Conservation (phyloP, 805 yeast species). For the Pichia rugopelliculosa region DNA sequence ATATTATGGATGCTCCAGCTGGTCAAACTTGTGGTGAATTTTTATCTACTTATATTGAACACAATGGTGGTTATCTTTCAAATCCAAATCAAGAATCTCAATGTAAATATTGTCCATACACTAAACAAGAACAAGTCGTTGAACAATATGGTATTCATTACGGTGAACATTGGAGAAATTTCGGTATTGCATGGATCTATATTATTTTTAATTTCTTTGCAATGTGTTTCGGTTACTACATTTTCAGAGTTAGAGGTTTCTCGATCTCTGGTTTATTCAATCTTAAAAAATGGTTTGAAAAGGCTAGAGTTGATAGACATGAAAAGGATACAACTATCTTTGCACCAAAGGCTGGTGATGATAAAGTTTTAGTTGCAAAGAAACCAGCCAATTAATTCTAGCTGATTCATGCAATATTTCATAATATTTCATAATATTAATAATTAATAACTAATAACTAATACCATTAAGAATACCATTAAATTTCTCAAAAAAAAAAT, state of each 20-base stretch:
- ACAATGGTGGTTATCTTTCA: constrained; percentile 47
- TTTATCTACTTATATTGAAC: constrained; percentile 34
- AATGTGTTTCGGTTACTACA: constrained; percentile 32
- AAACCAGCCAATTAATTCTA: constrained; percentile 5
- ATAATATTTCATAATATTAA: not conserved
- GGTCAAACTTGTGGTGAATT: constrained; percentile 60
- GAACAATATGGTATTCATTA: constrained; percentile 36
- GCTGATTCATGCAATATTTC: not conserved
- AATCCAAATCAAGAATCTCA: constrained; percentile 40
- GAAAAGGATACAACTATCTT: constrained; percentile 40
- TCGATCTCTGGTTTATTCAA: constrained; percentile 27
- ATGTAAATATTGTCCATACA: constrained; percentile 44
- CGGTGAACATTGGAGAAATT: constrained; percentile 53
- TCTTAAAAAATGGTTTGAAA: constrained; percentile 34
- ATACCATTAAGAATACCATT: not conserved
- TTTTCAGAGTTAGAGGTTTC: constrained; percentile 32
- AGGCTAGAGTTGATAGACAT: constrained; percentile 39
- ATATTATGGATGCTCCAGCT: constrained; percentile 46
- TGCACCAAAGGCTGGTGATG: constrained; percentile 34
- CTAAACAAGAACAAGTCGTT: constrained; percentile 40
- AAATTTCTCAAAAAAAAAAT: not conserved
- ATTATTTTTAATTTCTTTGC: constrained; percentile 43
- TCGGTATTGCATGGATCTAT: constrained; percentile 56
- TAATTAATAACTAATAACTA: not conserved
- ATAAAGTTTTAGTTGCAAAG: constrained; percentile 26